Evolutionary conservation across 2,329 filamentous ascomycete species (phyloP).

Genomic region (Tolypocladium nubicola): DNA sequence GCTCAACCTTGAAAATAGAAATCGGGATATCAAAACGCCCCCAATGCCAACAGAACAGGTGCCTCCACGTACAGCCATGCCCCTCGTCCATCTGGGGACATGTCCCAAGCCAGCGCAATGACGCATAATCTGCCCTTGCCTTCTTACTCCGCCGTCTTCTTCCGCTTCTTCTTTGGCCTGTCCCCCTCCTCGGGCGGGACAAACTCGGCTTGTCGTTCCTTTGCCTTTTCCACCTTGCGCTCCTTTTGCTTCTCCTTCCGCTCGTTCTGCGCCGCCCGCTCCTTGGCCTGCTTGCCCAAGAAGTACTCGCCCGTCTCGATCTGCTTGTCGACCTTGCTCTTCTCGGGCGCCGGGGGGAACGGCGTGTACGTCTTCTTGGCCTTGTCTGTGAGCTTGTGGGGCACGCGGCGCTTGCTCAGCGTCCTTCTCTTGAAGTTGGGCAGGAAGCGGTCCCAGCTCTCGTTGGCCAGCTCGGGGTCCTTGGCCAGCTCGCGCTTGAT

Average conservation of each 20-base stretch:
- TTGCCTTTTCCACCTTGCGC: conserved; percentile 81
- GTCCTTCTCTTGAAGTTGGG: conserved; percentile 95
- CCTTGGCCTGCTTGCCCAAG: conserved; percentile 84
- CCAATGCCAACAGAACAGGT: conserved; percentile 2
- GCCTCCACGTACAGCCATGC: not conserved
- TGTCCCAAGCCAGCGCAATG: not conserved
- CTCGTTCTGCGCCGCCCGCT: conserved; percentile 68
- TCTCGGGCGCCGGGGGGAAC: conserved; percentile 92
- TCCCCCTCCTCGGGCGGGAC: conserved; percentile 71
- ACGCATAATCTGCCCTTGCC: not conserved
- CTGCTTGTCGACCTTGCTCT: conserved; percentile 97
- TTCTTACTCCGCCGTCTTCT: conserved; percentile 30
- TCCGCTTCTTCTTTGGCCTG: conserved; percentile 53
- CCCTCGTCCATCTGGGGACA: not conserved
- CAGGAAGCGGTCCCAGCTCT: conserved; percentile 93
- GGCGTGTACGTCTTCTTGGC: conserved; percentile 89
- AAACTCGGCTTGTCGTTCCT: conserved; percentile 77
- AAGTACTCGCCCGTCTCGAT: conserved; percentile 98
- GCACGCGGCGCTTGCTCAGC: conserved; percentile 71
- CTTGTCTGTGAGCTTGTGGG: conserved; percentile 85
- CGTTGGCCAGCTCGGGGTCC: conserved; percentile 73
- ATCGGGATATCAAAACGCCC: conserved; percentile 7
- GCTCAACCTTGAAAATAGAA: conserved; percentile 4
- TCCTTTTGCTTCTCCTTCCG: conserved; percentile 74
- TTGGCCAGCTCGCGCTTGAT: conserved; percentile 88